Base-by-base conservation (phyloP, 2,329 filamentous ascomycete genomes). In the Colletotrichum eleusines region DNA sequence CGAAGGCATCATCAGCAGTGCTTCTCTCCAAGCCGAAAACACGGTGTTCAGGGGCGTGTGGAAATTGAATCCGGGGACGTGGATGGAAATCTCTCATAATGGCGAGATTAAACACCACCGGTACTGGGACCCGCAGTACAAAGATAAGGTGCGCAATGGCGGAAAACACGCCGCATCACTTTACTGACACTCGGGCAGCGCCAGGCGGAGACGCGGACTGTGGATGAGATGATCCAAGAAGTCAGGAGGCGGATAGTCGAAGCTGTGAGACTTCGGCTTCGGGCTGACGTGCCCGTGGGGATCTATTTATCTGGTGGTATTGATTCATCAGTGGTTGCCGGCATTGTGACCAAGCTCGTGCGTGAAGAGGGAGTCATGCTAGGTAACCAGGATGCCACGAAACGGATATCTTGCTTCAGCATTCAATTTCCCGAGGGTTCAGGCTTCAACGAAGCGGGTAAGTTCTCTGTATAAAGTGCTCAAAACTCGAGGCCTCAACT, bases 221-320 rank as follows among this genome's bases (percentile, higher is more conserved):
- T 84, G 48, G 80, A 87, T 26, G 86, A 89, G 57, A 85, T 88
- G 76, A 78, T 89, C 3, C 71, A 78, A 18, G 84, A 81, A 3
- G 85, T 89, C 0, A 80, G 87, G 8, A 77, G 86, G 46, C 80
- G 80, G 2, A 73, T 90, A 9, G 75, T 88, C 1, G 85, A 89
- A 46, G 81, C 87, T 0, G 79, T 89, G 8, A 81, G 82, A 16
- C 72, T 88, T 31, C 84, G 88, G 9, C 78, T 90, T 8, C 81
- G 84, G 26, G 87, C 88, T 1, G 88, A 90, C 75, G 88, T 89
- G 0, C 86, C 86, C 0, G 80, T 90, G 3, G 88, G 86, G 2
- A 79, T 90, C 64, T 89, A 87, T 67, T 78, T 90, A 0, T 86
- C 82, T 20, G 88, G 88, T 2, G 88, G 88, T 1, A 83, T 90